phyloP scores from a whole-genome alignment of 495 filamentous ascomycete genomes.

The Geopyxis carbonaria region DNA sequence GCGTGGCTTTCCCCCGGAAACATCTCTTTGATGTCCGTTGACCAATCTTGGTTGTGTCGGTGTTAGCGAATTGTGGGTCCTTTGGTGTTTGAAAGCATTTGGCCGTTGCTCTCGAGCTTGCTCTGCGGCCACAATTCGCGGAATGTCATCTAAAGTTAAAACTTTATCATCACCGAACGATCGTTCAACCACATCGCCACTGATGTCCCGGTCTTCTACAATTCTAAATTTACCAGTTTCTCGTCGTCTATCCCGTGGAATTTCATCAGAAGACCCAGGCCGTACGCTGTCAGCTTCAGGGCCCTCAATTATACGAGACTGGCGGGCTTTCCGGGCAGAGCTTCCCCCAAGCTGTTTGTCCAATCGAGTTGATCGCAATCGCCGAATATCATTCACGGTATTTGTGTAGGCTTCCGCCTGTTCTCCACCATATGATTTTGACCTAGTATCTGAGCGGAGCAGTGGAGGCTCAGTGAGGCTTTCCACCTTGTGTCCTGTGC shows the following conservation, averaged over 20 bases:
- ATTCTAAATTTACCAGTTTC: slow-evolving; percentile 43
- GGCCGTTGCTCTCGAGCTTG: slow-evolving; percentile 85
- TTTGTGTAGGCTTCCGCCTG: slow-evolving; percentile 68
- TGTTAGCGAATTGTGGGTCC: slow-evolving; percentile 47
- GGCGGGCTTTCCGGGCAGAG: slow-evolving; percentile 74
- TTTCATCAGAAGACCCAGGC: slow-evolving; percentile 52
- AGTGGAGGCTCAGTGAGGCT: slow-evolving; percentile 32
- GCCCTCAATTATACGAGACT: slow-evolving; percentile 83
- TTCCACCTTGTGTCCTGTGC: slow-evolving; percentile 41
- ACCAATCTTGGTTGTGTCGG: slow-evolving; percentile 47
- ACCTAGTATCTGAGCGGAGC: slow-evolving; percentile 49
- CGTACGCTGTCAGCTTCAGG: slow-evolving; percentile 61
- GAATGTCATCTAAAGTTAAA: slow-evolving; percentile 88
- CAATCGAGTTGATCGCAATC: slow-evolving; percentile 78
- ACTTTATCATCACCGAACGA: slow-evolving; percentile 83
- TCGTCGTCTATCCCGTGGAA: slow-evolving; percentile 14
- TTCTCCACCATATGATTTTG: slow-evolving; percentile 53
- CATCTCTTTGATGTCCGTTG: slow-evolving; percentile 48
- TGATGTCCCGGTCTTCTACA: slow-evolving; percentile 66
- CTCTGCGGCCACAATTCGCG: slow-evolving; percentile 87
- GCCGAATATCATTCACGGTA: slow-evolving; percentile 83
- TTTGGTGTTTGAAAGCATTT: slow-evolving; percentile 60
- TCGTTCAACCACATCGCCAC: slow-evolving; percentile 51
- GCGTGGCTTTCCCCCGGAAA: slow-evolving; percentile 47
- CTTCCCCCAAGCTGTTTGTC: slow-evolving; percentile 74